Evolutionary conservation across 169 alveolate species (phyloP), one percentile per base, ranked within the genome.

Genomic region (Pseudocohnilembus persalinus): DNA sequence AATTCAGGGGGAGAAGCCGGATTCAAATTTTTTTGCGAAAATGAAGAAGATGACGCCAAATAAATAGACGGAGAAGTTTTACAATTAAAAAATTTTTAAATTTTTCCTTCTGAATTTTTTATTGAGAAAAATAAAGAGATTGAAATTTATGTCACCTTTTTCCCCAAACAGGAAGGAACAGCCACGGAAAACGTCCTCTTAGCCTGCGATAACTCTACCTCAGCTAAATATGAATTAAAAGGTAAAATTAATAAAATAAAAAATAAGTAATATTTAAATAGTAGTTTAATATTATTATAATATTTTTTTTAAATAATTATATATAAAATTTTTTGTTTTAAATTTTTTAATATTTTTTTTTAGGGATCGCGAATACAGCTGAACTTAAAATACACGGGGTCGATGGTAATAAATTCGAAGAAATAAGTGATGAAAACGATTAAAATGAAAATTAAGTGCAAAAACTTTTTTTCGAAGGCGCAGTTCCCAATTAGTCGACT

Each of bases 1-100:
- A 96, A 96, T 79, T 85, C 93, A 64, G 98, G 98, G 29, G 98
- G 97, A 16, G 97, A 95, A 88, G 97, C 97, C 24, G 97, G 97
- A 28, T 96, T 94, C 85, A 94, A 93, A 84, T 96, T 96, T 82
- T 93, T 93, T 88, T 88, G 89, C n/a, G 96, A 93, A 75, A 90
- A 88, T 72, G 91, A 91, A 76, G 92, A 85, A 29, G 88, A 91
- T 0, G 96, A 93, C 32, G 88, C 90, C 0, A 84, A 74, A 33
- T 89, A 90, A 78, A 88, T 90, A 65, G 97, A 91, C 24, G 91
- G 93, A 78, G 97, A 96, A 63, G 82, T 89, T 32, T 87, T 96
- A 74, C 83, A 92, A 31, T 89, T 92, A 74, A 96, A 96, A 26
- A 93, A 96, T 33, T 96, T 96, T 84, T 89, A 95, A 31, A 73